Evolutionary conservation across 805 yeast species (phyloP).

Genomic region (Monosporozyma aerobia): DNA sequence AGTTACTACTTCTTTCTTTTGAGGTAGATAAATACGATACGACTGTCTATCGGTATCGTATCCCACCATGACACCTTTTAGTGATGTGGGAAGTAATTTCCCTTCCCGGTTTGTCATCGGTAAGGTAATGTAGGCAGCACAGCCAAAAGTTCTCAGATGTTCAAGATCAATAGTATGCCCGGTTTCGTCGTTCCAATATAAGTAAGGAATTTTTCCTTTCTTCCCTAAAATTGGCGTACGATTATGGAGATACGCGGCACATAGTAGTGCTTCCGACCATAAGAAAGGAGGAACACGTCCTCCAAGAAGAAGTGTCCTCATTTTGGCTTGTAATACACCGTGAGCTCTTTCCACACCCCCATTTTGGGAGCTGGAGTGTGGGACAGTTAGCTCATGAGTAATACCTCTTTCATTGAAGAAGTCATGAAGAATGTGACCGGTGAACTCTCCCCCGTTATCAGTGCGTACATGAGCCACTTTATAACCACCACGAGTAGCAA

Average conservation of each 20-base stretch:
- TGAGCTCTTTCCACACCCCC: constrained; percentile 14
- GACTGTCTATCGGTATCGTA: constrained; percentile 2
- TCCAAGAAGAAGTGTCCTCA: constrained; percentile 3
- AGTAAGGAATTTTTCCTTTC: constrained; percentile 3
- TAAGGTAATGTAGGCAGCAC: constrained; percentile 8
- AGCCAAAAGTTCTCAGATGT: constrained; percentile 9
- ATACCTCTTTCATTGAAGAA: constrained; percentile 3
- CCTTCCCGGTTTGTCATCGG: constrained; percentile 4
- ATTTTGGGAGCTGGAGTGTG: constrained; percentile 6
- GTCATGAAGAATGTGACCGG: background rate
- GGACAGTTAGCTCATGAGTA: constrained; percentile 7
- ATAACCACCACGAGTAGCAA: constrained; percentile 1
- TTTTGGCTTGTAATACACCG: constrained; percentile 6
- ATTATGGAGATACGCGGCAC: constrained; percentile 9
- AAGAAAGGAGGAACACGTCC: constrained; percentile 9
- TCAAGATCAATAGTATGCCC: background rate
- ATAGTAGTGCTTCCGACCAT: constrained; percentile 13
- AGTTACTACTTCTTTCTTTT: background rate
- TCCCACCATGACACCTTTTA: constrained; percentile 4
- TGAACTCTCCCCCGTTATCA: constrained; percentile 7
- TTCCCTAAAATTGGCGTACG: constrained; percentile 1
- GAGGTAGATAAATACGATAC: constrained; percentile 4
- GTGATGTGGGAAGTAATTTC: constrained; percentile 1
- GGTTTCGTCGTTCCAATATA: background rate
- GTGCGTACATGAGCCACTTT: background rate